phyloP scores from a whole-genome alignment of 1,284 basidiomycete species.

The Puccinia polysora region DNA sequence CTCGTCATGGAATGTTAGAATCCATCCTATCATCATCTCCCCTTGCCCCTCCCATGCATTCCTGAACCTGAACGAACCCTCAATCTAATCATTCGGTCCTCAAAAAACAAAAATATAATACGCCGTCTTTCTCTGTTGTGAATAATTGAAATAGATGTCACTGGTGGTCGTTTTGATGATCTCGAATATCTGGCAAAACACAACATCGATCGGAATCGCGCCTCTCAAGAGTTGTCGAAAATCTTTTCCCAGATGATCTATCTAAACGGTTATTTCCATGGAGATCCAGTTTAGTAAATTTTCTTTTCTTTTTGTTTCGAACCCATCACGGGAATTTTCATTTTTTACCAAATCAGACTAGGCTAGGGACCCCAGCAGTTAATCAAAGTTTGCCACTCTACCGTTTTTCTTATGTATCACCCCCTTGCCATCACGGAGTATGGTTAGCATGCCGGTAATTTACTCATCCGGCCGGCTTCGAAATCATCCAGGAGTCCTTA shows the following conservation, averaged over 20 bases:
- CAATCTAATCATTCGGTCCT: neutral
- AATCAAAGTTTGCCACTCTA: slow-evolving; percentile 43
- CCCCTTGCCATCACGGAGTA: slow-evolving; percentile 50
- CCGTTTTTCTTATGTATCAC: too few species aligned
- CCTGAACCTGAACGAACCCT: too few species aligned
- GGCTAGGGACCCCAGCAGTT: neutral
- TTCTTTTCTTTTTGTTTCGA: neutral
- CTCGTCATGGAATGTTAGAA: slow-evolving; percentile 78
- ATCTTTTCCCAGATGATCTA: slow-evolving; percentile 97
- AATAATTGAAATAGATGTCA: slow-evolving; percentile 59
- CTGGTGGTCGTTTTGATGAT: slow-evolving; percentile 85
- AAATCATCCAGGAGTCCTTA: slow-evolving; percentile 67
- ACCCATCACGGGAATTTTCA: slow-evolving; percentile 51
- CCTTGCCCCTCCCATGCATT: too few species aligned
- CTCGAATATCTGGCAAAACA: slow-evolving; percentile 74
- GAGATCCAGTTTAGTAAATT: slow-evolving; percentile 47
- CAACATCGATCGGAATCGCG: slow-evolving; percentile 87
- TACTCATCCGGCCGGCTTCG: slow-evolving; percentile 76
- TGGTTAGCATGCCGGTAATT: slow-evolving; percentile 65
- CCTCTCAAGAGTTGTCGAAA: slow-evolving; percentile 66
- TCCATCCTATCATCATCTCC: neutral
- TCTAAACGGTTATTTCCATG: slow-evolving; percentile 67
- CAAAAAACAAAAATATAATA: neutral
- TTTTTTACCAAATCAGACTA: slow-evolving; percentile 66
- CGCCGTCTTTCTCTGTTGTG: too few species aligned